Evolutionary conservation across 2,329 filamentous ascomycete genomes (phyloP).

Genomic region (Colletotrichum plurivorum): DNA sequence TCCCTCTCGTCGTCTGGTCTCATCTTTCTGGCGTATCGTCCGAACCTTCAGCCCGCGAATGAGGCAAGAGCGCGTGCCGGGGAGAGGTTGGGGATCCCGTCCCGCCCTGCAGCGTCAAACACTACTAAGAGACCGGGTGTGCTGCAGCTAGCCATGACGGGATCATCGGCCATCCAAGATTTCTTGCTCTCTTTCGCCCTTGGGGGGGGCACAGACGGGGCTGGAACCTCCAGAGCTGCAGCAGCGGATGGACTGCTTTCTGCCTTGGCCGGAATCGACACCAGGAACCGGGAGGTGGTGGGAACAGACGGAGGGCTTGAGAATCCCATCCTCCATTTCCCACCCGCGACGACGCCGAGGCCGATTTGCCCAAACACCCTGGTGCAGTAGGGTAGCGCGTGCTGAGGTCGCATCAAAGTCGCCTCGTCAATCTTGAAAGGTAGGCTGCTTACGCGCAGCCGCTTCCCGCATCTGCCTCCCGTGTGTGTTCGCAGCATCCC

Average conservation of each 20-base stretch:
- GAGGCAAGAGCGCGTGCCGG: conserved; percentile 6
- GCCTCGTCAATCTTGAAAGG: conserved; percentile 35
- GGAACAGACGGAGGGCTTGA: background rate
- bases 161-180: conserved; percentile 5
- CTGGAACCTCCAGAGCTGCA: conserved; percentile 25
- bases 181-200: background rate
- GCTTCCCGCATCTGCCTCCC: conserved; percentile 32
- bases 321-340: conserved; percentile 1
- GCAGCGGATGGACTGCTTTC: conserved; percentile 5
- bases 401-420: conserved; percentile 33
- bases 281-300: conserved; percentile 3
- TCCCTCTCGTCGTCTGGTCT: conserved; percentile 35
- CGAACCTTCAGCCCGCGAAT: conserved; percentile 22
- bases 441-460: conserved; percentile 24
- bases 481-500: conserved; percentile 12
- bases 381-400: conserved; percentile 4
- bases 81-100: conserved; percentile 31
- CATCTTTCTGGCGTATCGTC: conserved; percentile 25
- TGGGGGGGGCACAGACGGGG: conserved; percentile 28
- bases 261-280: conserved; percentile 15
- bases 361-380: background rate
- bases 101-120: conserved; percentile 31
- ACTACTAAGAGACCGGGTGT: conserved; percentile 15
- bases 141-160: conserved; percentile 30
- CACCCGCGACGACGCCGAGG: background rate